Evolutionary conservation across 176 grass and related monocot species (phyloP).

Genomic region (Rhynchospora breviuscula): DNA sequence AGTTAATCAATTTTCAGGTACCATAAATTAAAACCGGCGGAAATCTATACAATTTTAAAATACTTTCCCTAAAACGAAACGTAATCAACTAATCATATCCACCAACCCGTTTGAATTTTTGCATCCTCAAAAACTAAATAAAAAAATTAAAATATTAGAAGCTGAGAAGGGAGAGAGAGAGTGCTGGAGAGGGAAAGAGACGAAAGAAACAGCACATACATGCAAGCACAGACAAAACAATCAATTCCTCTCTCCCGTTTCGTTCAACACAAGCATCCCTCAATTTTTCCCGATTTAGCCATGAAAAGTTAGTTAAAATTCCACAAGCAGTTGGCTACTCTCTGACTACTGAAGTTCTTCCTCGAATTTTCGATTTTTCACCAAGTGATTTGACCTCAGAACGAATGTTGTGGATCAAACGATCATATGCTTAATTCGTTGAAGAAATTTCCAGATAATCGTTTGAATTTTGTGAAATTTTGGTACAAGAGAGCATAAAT

Average conservation of each 20-base stretch:
- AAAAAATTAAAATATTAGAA: conserved; percentile 18
- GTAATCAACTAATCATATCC: conserved; percentile 11
- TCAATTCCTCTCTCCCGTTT: neutral
- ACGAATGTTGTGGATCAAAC: conserved; percentile 6
- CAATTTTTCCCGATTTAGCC: neutral
- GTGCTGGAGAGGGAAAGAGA: conserved; percentile 1
- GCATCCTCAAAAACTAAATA: conserved; percentile 5
- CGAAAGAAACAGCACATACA: neutral
- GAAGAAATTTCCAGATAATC: neutral
- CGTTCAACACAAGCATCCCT: neutral
- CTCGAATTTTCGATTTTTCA: neutral
- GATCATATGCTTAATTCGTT: conserved; percentile 28
- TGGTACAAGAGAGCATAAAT: neutral
- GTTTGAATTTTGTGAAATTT: conserved; percentile 11
- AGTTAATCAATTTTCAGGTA: neutral
- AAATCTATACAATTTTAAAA: neutral
- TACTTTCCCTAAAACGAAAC: neutral
- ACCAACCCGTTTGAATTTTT: conserved; percentile 4
- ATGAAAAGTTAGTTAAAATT: neutral
- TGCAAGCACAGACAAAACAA: neutral
- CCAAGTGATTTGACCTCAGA: conserved; percentile 21
- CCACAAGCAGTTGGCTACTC: neutral
- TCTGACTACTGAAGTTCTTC: conserved; percentile 17
- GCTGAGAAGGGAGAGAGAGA: neutral
- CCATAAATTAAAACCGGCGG: neutral